Percentiles rank a stretch among this genome's conserved stretches.
Conservation (phyloP, 2,329 filamentous ascomycete genomes). For the Dactylonectria macrodidyma region DNA sequence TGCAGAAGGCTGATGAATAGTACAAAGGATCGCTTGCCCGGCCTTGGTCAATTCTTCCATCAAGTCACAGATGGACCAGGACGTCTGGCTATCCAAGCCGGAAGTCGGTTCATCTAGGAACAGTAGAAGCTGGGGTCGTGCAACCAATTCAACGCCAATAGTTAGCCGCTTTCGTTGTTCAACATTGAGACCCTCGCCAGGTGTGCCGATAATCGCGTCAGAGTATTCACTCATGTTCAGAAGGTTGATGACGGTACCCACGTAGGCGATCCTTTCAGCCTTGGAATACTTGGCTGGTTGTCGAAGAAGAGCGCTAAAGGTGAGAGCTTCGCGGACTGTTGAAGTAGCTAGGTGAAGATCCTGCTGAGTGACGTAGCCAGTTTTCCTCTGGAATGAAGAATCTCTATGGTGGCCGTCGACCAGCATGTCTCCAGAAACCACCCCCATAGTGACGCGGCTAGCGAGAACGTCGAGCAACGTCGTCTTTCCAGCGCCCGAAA, state of each 20-base stretch:
- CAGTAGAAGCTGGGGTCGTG: slow-evolving; percentile 68
- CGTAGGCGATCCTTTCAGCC: slow-evolving; percentile 83
- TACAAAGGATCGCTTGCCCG: slow-evolving; percentile 64
- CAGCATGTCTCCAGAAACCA: slow-evolving; percentile 85
- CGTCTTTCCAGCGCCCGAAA: slow-evolving; percentile 89
- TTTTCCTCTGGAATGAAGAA: slow-evolving; percentile 86
- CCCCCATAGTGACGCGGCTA: slow-evolving; percentile 85
- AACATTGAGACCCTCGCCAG: slow-evolving; percentile 70
- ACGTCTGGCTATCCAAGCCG: slow-evolving; percentile 72
- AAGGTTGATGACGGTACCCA: slow-evolving; percentile 79
- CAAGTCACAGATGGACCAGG: slow-evolving; percentile 72
- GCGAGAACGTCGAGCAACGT: slow-evolving; percentile 87
- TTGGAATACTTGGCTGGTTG: slow-evolving; percentile 78
- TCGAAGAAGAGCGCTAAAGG: slow-evolving; percentile 85
- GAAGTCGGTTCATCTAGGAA: slow-evolving; percentile 72
- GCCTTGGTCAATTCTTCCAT: slow-evolving; percentile 69
- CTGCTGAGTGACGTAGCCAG: slow-evolving; percentile 91
- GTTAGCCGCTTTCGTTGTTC: slow-evolving; percentile 72
- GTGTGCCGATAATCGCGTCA: slow-evolving; percentile 72
- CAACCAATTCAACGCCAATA: slow-evolving; percentile 69
- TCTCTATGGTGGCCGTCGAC: slow-evolving; percentile 75
- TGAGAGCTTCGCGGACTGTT: slow-evolving; percentile 86
- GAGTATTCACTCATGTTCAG: slow-evolving; percentile 75
- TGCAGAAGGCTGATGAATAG: slow-evolving; percentile 64
- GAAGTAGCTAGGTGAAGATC: slow-evolving; percentile 85